Base-by-base conservation (phyloP, 306 rosid species). In the Cotoneaster glaucophyllus region DNA sequence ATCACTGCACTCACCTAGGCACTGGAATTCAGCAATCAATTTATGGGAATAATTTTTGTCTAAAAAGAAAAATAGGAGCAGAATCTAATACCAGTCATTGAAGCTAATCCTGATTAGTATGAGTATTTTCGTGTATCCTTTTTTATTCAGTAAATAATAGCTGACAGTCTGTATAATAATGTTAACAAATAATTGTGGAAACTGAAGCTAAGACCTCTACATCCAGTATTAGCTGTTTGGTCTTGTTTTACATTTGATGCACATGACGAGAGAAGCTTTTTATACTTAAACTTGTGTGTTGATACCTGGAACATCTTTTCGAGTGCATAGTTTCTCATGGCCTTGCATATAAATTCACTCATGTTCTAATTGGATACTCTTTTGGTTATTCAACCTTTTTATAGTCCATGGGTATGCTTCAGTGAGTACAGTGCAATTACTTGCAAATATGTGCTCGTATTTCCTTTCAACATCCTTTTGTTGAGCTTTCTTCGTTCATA, bases 401-500 rank as follows among this genome's bases (percentile, higher is more conserved):
- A 3, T 13, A 11, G 22, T 59, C 67, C 57, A 13, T 4, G 77
- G 67, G 22, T 58, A 57, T n/a, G 45, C 56, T 19, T 59, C n/a
- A 21, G 7, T 73, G 17, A 73, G 58, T 61, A 17, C 26, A 34
- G 64, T 75, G 53, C 50, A 22, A 32, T 26, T 45, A 28, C 8
- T 64, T 28, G 24, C 39, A 15, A 65, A 37, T 65, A 31, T 75
- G 4, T 32, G 48, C 45, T 74, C 15, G 4, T 66, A 53, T 52
- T 31, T 63, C 75, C 25, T 80, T 41, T 73, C 63, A 44, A 70
- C 22, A 59, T 70, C 50, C 73, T n/a, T 75, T 21, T 5, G 5
- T 52, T 70, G n/a, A 13, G 45, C 21, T 32, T 70, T 59, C 66
- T 22, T 74, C 19, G 45, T 53, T 70, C 41, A 48, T 76, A 37